Base-by-base conservation (phyloP, 2,329 filamentous ascomycete genomes). In the Fusarium protoensiforme region DNA sequence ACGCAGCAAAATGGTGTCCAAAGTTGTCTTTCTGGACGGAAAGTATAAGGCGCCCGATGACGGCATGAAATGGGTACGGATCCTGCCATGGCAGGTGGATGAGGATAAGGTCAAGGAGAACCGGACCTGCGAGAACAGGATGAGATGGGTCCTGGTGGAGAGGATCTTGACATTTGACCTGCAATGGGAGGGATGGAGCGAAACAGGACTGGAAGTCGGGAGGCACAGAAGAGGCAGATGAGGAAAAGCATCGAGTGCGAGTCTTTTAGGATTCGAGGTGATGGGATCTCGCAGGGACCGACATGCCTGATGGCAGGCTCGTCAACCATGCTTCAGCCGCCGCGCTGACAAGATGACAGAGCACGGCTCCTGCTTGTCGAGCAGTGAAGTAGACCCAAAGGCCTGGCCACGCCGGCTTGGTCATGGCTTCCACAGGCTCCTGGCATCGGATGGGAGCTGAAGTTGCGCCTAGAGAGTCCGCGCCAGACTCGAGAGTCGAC, bases 121-220 rank as follows among this genome's bases (percentile, higher is more conserved):
- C n/a, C 72, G 75, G 16, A 75, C 77, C 1, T 77, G 74, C 31
- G 78, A 79, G 64, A 80, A 83, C 62, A 73, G 78, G 51, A 80
- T 83, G 80, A 78, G 82, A 64, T 84, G 82, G 82, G 79, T 82
- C 33, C 72, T 82, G 24, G 81, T 83, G 10, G 82, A 84, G 68
- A 78, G 82, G 18, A 82, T 80, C 41, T 68, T 83, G 33, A 83
- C 82, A 2, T 83, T 83, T 63, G 81, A 81, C 7, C 70, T 83
- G 39, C 76, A 79, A 16, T 81, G 81, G 75, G 82, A 83, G 20
- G 79, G 77, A n/a, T 77, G 77, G 53, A 78, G 69, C 20, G 80
- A 80, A 41, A 66, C 78, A 20, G 75, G 75, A n/a, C 70, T 71
- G 54, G 77, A 79, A 57, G 67, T 73, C 16, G 62, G 63, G n/a